Evolutionary conservation across 2,329 filamentous ascomycete genomes (phyloP).

Genomic region (Phialophora verrucosa): DNA sequence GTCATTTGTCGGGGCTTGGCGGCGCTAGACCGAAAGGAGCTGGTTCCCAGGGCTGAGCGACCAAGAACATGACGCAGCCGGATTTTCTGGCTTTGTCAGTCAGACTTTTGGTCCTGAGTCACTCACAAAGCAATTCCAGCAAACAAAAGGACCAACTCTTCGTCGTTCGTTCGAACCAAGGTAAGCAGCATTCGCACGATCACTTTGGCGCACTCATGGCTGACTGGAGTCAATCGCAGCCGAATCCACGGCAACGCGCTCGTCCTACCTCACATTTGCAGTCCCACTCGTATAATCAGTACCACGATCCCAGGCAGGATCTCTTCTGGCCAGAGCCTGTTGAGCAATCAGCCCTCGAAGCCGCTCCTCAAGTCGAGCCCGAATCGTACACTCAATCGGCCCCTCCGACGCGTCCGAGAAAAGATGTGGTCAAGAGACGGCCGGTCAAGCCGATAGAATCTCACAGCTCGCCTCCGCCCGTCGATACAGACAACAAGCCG

Average conservation of each 20-base stretch:
- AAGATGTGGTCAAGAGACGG: constrained; percentile 30
- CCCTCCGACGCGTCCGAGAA: background rate
- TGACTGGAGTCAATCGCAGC: constrained; percentile 27
- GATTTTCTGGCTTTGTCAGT: constrained; percentile 29
- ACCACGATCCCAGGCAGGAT: constrained; percentile 24
- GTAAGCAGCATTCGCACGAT: constrained; percentile 14
- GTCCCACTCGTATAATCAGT: constrained; percentile 16
- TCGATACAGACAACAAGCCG: constrained; percentile 2
- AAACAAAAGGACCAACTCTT: constrained; percentile 28
- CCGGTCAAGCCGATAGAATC: constrained; percentile 24
- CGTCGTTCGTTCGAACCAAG: constrained; percentile 27
- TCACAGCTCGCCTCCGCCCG: constrained; percentile 1
- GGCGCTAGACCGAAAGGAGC: constrained; percentile 10
- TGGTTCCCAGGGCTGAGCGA: background rate
- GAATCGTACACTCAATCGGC: background rate
- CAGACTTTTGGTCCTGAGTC: constrained; percentile 21
- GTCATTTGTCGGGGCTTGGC: background rate
- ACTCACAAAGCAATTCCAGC: constrained; percentile 23
- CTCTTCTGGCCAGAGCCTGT: constrained; percentile 27
- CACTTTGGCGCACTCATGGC: constrained; percentile 24
- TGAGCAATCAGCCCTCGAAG: constrained; percentile 6
- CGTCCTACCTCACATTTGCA: constrained; percentile 3
- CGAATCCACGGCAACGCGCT: background rate
- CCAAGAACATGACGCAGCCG: constrained; percentile 29
- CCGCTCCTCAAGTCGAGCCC: constrained; percentile 1